Conservation (phyloP, 345 rosid genomes). For the Salix exigua region DNA sequence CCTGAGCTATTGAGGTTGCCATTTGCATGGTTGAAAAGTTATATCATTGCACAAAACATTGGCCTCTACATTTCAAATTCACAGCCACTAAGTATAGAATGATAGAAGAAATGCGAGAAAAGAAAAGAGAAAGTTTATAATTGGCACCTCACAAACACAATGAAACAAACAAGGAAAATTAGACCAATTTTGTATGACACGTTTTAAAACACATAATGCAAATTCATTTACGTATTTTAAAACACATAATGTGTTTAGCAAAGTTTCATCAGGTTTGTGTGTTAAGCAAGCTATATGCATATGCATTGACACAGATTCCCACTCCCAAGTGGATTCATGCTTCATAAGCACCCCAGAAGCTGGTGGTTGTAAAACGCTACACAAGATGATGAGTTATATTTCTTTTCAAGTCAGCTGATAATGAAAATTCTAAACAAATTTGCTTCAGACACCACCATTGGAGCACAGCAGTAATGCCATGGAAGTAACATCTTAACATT, state of each 20-base stretch:
- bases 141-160: background rate
- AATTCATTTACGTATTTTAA: no score
- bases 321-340: background rate
- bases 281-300: background rate
- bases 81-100: background rate
- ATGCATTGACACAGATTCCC: background rate
- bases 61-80: background rate
- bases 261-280: background rate
- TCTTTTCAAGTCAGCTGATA: background rate
- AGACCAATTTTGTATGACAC: background rate
- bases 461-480: background rate
- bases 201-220: no score
- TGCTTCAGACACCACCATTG: background rate
- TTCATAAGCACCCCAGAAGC: background rate
- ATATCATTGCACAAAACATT: background rate
- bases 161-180: background rate
- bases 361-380: background rate
- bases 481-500: background rate
- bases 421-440: background rate
- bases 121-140: background rate
- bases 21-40: no score
- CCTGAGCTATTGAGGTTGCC: background rate
- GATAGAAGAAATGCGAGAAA: background rate
- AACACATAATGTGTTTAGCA: background rate
- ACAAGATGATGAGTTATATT: background rate